Base-by-base conservation (phyloP, 495 filamentous ascomycete genomes). In the Daldinia bambusicola region DNA sequence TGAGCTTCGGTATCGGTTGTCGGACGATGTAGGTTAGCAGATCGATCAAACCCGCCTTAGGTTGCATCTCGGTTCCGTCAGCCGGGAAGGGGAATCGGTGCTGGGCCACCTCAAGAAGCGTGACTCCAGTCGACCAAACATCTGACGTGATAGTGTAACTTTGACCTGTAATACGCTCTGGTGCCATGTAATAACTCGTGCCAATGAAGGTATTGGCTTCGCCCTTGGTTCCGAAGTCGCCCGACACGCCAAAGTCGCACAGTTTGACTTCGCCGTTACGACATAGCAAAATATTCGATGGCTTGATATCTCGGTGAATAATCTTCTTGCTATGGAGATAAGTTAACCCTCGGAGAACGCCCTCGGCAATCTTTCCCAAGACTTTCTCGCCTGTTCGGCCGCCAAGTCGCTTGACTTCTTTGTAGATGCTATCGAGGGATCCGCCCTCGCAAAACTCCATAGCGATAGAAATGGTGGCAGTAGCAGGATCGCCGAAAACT, bases 361-460 rank as follows among this genome's bases (percentile, higher is more conserved):
- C 96, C 79, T 98, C 95, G 45, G 95, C 94, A 51, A 98, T 91
- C 82, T 98, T 99, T 53, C 96, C 95, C n/a, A 99, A 84, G 7
- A 99, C 95, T 75, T 98, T 98, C 82, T 99, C 95, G 65, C 95
- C 95, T 0, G 95, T 98, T 16, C 95, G 90, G 2, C 95, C 96
- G 41, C 94, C 94, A 6, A 97, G 88, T 73, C 93, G 91, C 82
- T 97, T 97, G 57, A 99, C 93, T 80, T 98, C 95, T 69, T 92
- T 93, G 84, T 98, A 99, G 72, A 99, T 93, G 75, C 91, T 93
- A 80, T 99, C 93, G 36, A 99, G 87, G 58, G 92, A 95, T 34
- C 95, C 96, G 56, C 95, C 95, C 79, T 98, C 95, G 78, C 95
- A 99, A 76, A 97, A 98, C 77, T 99, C 95, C 95, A 99, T 99